Evolutionary conservation across 176 grass and related monocot genomes (phyloP).

Genomic region (Chloris gayana): DNA sequence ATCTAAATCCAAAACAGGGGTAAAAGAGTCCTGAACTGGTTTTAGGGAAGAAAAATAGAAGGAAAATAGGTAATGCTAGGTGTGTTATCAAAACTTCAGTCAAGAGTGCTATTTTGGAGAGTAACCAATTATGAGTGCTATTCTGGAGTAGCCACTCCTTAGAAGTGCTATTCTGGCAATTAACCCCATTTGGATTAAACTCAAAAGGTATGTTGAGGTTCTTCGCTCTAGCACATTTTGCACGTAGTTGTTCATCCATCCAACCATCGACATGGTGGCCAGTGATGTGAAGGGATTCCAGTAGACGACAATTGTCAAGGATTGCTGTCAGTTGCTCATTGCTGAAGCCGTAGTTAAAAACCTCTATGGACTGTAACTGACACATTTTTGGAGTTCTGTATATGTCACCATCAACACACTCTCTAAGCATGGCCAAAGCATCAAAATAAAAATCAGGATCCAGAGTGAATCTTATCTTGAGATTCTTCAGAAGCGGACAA

Average conservation of each 20-base stretch:
- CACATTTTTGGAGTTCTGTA: slow-evolving; percentile 2
- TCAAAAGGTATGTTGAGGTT: not conserved
- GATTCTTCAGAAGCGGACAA: not conserved
- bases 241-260: not conserved
- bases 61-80: too few species aligned
- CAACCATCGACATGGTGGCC: not conserved
- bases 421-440: too few species aligned
- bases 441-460: not conserved
- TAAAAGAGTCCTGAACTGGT: too few species aligned
- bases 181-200: too few species aligned
- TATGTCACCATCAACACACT: not conserved
- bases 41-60: too few species aligned
- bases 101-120: too few species aligned
- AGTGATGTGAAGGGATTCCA: not conserved
- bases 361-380: not conserved
- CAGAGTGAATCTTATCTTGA: not conserved
- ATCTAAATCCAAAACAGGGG: too few species aligned
- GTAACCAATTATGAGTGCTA: too few species aligned
- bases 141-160: too few species aligned
- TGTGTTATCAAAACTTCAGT: too few species aligned
- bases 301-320: not conserved
- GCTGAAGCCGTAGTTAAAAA: not conserved
- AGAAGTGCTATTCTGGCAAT: too few species aligned
- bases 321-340: not conserved
- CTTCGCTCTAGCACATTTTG: not conserved